Conservation (phyloP, 2,329 filamentous ascomycete species). For the Tolypocladium tropicale region DNA sequence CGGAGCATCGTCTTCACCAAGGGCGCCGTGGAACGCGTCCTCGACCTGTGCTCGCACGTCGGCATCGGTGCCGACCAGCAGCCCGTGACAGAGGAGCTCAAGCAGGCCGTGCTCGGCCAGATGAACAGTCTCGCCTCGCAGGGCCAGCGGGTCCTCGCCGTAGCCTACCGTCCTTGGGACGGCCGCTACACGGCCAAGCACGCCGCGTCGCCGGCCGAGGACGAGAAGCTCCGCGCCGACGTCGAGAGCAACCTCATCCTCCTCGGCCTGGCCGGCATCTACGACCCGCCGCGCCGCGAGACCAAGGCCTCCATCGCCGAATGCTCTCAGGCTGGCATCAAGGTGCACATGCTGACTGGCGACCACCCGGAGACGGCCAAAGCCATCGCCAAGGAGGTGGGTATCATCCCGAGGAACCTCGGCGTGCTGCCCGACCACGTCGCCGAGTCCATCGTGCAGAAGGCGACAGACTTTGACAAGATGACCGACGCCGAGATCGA, state of each 20-base stretch:
- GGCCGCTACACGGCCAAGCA: constrained; percentile 34
- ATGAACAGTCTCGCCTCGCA: constrained; percentile 52
- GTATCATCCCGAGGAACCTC: constrained; percentile 60
- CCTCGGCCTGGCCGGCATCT: constrained; percentile 74
- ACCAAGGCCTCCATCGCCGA: constrained; percentile 62
- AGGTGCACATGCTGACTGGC: constrained; percentile 76
- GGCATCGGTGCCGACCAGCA: constrained; percentile 31
- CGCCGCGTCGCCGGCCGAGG: constrained; percentile 21
- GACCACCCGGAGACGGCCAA: constrained; percentile 71
- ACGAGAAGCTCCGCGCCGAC: constrained; percentile 41
- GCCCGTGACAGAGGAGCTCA: constrained; percentile 39
- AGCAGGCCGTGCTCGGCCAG: constrained; percentile 38
- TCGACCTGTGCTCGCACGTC: constrained; percentile 44
- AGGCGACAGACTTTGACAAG: constrained; percentile 69
- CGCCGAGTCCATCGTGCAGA: constrained; percentile 62
- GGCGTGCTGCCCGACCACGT: constrained; percentile 48
- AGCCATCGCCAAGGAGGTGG: constrained; percentile 69
- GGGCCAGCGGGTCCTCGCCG: constrained; percentile 62
- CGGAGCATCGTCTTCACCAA: constrained; percentile 50
- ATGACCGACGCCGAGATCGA: constrained; percentile 70
- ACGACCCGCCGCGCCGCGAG: constrained; percentile 76
- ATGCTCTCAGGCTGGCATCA: constrained; percentile 64
- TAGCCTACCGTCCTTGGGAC: constrained; percentile 53
- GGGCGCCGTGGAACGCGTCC: constrained; percentile 49
- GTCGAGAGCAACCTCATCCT: constrained; percentile 63